Conservation (phyloP, 2,329 filamentous ascomycete species). For the Aspergillus versicolor region DNA sequence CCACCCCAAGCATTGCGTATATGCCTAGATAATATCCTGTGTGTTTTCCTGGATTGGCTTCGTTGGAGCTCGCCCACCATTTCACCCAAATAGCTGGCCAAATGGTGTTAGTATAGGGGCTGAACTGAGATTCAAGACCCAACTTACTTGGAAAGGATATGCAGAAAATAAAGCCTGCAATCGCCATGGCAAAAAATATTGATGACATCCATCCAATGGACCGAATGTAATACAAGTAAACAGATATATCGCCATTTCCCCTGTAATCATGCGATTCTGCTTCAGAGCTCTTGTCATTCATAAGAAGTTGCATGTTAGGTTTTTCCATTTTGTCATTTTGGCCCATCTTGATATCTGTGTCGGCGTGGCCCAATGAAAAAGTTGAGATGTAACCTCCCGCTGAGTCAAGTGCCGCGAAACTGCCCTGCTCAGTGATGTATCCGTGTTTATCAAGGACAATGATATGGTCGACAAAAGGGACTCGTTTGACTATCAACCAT, state of each 20-base stretch:
- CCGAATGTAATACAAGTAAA: slow-evolving; percentile 43
- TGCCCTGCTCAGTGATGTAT: slow-evolving; percentile 43
- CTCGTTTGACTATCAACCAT: slow-evolving; percentile 32
- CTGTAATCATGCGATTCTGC: slow-evolving; percentile 29
- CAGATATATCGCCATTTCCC: slow-evolving; percentile 42
- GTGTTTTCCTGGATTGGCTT: slow-evolving; percentile 31
- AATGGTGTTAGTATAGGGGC: not conserved
- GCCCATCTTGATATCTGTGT: slow-evolving; percentile 27
- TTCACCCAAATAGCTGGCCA: slow-evolving; percentile 40
- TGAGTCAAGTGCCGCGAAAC: slow-evolving; percentile 35
- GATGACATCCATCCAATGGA: slow-evolving; percentile 39
- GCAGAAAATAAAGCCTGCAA: slow-evolving; percentile 39
- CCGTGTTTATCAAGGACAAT: slow-evolving; percentile 41
- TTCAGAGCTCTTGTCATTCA: slow-evolving; percentile 15
- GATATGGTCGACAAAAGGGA: slow-evolving; percentile 45
- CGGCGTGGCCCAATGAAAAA: slow-evolving; percentile 34
- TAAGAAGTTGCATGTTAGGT: slow-evolving; percentile 4
- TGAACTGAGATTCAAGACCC: not conserved
- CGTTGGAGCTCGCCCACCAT: slow-evolving; percentile 42
- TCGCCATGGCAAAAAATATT: slow-evolving; percentile 37
- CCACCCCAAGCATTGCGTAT: slow-evolving; percentile 40
- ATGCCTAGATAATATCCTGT: slow-evolving; percentile 40
- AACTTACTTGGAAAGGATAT: slow-evolving; percentile 42
- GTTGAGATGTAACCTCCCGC: slow-evolving; percentile 43
- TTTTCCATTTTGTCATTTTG: slow-evolving; percentile 15